phyloP scores from a whole-genome alignment of 768 basidiomycete species.

The Exidia glandulosa region DNA sequence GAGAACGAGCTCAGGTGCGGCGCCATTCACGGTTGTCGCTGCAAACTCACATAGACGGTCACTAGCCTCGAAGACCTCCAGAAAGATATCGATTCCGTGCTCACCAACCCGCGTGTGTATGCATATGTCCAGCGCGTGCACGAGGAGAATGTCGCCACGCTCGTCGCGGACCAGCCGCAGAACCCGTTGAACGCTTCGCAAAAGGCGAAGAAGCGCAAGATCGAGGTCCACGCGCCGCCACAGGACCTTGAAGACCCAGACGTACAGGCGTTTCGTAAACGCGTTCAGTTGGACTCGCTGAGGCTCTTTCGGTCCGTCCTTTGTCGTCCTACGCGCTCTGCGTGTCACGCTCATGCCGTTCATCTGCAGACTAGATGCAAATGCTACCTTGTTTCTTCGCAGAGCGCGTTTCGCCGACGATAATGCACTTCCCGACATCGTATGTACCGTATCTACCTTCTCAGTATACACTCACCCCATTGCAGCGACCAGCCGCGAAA shows the following conservation, averaged over 20 bases:
- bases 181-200: constrained; percentile 19
- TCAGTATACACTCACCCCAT: neutral
- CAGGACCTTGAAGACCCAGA: constrained; percentile 33
- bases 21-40: neutral
- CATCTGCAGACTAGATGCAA: constrained; percentile 12
- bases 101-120: constrained; percentile 46
- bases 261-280: constrained; percentile 35
- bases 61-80: constrained; percentile 46
- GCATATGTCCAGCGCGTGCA: constrained; percentile 46
- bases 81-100: constrained; percentile 29
- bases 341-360: neutral
- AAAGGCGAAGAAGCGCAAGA: constrained; percentile 9
- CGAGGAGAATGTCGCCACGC: constrained; percentile 29
- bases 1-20: constrained; percentile 8
- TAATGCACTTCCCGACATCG: constrained; percentile 40
- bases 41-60: neutral
- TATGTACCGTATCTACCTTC: constrained; percentile 12
- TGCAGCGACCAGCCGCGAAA: neutral
- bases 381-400: constrained; percentile 52
- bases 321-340: constrained; percentile 4
- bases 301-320: constrained; percentile 58
- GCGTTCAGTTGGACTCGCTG: constrained; percentile 41
- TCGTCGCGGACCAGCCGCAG: constrained; percentile 15
- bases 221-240: constrained; percentile 9
- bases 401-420: constrained; percentile 54